Percentiles rank a stretch among this genome's conserved stretches.
Evolutionary conservation across 2,329 filamentous ascomycete species (phyloP).

Genomic region (Colletotrichum magnum): DNA sequence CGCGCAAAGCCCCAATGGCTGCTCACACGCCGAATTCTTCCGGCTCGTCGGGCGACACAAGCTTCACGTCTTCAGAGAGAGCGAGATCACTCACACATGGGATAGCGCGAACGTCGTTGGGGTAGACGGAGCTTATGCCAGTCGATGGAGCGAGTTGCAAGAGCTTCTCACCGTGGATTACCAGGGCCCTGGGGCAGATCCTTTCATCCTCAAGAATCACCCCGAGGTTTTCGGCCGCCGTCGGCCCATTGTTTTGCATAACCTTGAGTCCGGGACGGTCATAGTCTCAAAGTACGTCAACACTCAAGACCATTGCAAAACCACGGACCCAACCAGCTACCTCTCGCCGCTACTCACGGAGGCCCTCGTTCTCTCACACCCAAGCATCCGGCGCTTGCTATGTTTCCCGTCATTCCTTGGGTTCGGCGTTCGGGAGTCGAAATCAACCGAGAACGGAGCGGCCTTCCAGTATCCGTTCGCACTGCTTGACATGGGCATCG

Average conservation of each 20-base stretch:
- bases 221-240: neutral
- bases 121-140: neutral
- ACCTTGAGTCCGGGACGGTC: neutral
- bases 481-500: neutral
- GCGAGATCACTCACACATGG: neutral
- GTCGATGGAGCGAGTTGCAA: neutral
- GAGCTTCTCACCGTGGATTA: neutral
- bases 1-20: neutral
- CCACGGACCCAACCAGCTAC: neutral
- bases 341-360: neutral
- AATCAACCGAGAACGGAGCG: neutral
- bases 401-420: neutral
- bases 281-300: neutral
- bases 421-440: neutral
- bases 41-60: neutral
- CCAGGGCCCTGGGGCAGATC: neutral
- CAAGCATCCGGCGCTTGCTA: neutral
- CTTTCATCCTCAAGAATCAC: neutral
- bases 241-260: too few species aligned
- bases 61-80: neutral
- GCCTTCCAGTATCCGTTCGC: neutral
- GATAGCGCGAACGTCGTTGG: neutral
- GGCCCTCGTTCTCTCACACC: conserved; percentile 7
- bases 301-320: neutral
- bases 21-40: neutral